Evolutionary conservation across 805 yeast species (phyloP).

Genomic region (Candida caryicola): DNA sequence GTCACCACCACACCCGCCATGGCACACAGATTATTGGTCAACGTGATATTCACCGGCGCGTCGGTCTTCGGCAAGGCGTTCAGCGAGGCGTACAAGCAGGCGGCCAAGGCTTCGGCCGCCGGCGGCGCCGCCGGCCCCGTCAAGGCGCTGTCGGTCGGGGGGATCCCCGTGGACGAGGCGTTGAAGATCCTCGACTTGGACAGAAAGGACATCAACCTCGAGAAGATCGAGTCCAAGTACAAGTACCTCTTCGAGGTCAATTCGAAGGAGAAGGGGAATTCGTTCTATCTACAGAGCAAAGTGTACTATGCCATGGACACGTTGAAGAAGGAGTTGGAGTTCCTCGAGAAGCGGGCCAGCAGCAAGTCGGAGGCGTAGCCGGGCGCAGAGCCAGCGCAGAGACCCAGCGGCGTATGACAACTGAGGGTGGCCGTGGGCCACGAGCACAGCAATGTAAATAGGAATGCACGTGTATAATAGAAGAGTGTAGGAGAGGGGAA

Average conservation of each 20-base stretch:
- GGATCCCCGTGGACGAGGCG: conserved; percentile 85
- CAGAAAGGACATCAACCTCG: conserved; percentile 48
- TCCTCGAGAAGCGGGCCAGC: conserved; percentile 41
- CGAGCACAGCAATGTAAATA: too few relatives aligned
- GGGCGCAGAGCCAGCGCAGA: too few relatives aligned
- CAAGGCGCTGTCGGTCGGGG: conserved; percentile 60
- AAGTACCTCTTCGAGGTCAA: conserved; percentile 83
- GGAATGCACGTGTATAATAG: neutral
- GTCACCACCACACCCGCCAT: conserved; percentile 14
- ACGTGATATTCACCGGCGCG: conserved; percentile 91
- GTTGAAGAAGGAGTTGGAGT: conserved; percentile 72
- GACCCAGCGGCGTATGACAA: too few relatives aligned
- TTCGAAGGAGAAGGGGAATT: conserved; percentile 92
- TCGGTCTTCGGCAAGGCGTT: conserved; percentile 95
- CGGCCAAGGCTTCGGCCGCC: conserved; percentile 87
- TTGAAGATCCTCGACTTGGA: conserved; percentile 86
- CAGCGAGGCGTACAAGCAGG: conserved; percentile 94
- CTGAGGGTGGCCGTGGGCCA: too few relatives aligned
- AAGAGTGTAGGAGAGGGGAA: neutral
- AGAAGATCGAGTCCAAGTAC: conserved; percentile 66
- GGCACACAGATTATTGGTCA: conserved; percentile 92
- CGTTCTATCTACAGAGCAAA: conserved; percentile 89
- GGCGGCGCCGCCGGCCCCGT: conserved; percentile 28
- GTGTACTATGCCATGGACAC: conserved; percentile 94
- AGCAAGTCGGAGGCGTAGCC: neutral